Conservation (phyloP, 73 alveolate species). For the Halteria grandinella region DNA sequence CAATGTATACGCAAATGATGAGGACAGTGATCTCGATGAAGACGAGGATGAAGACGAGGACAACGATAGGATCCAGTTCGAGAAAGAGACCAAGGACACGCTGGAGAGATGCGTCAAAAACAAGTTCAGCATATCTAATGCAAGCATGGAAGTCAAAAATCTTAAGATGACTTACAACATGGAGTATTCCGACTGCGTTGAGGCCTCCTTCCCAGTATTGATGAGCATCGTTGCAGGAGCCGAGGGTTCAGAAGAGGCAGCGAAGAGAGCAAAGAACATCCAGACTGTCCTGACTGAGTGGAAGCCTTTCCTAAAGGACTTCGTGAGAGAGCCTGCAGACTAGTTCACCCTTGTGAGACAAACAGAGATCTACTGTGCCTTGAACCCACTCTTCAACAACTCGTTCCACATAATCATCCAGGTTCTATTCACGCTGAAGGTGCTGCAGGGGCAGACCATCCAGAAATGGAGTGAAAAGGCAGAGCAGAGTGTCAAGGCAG, state of each 20-base stretch:
- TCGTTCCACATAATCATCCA: slow-evolving; percentile 47
- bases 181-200: slow-evolving; percentile 40
- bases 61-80: background rate
- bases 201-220: slow-evolving; percentile 38
- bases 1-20: background rate
- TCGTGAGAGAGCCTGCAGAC: slow-evolving; percentile 37
- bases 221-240: background rate
- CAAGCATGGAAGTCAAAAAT: slow-evolving; percentile 14
- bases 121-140: background rate
- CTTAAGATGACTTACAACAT: slow-evolving; percentile 49
- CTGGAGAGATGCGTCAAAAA: slow-evolving; percentile 2
- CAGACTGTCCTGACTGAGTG: slow-evolving; percentile 8
- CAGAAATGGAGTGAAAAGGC: slow-evolving; percentile 36
- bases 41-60: slow-evolving; percentile 25
- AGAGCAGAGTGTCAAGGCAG: slow-evolving; percentile 5
- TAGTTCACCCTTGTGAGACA: slow-evolving; percentile 4
- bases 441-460: background rate
- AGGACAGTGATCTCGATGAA: slow-evolving; percentile 44
- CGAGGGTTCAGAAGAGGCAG: background rate
- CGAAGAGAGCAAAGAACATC: background rate
- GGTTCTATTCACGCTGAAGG: background rate
- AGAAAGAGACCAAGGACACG: slow-evolving; percentile 22
- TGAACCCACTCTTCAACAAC: slow-evolving; percentile 1
- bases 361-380: slow-evolving; percentile 39
- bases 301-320: slow-evolving; percentile 20